A percentile compares a stretch with the other conserved stretches of the same genome.
Evolutionary conservation across 78 protist genomes (phyloP).

Genomic region (Neovahlkampfia damariscottae): DNA sequence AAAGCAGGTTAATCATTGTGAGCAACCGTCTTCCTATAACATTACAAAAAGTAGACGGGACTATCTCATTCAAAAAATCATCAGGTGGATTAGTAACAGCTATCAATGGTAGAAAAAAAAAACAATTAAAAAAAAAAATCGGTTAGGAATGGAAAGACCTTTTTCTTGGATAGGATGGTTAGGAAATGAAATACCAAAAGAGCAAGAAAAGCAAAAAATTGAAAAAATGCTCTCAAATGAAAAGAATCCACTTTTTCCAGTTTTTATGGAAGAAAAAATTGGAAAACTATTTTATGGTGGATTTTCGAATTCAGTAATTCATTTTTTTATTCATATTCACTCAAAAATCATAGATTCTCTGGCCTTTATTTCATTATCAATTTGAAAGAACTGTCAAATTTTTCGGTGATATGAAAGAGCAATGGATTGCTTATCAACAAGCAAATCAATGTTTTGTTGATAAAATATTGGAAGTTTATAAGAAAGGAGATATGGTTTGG

Average conservation of each 20-base stretch:
- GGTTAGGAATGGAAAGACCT: too few species aligned
- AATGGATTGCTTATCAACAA: constrained; percentile 40
- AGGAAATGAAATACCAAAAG: constrained; percentile 9
- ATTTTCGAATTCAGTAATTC: constrained; percentile 21
- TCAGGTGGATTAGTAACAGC: constrained; percentile 38
- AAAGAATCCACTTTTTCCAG: constrained; percentile 11
- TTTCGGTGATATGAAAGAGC: constrained; percentile 18
- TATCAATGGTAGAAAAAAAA: constrained; percentile 7
- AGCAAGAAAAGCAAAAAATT: neutral
- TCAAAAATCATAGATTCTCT: too few species aligned
- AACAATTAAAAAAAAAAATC: constrained; percentile 17
- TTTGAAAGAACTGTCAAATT: constrained; percentile 25
- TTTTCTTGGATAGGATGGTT: constrained; percentile 39
- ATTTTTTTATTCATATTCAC: too few species aligned
- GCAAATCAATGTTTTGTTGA: constrained; percentile 43
- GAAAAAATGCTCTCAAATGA: neutral
- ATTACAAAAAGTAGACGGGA: constrained; percentile 15
- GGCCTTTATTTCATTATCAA: constrained; percentile 75
- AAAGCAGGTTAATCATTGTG: too few species aligned
- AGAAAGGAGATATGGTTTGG: constrained; percentile 45
- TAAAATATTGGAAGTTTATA: constrained; percentile 29
- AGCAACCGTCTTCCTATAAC: constrained; percentile 39
- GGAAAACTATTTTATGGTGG: neutral
- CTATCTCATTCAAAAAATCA: neutral
- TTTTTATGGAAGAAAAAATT: constrained; percentile 6